Evolutionary conservation across 257 asterid genomes (phyloP).

Genomic region (Nyctanthes arbortristis): DNA sequence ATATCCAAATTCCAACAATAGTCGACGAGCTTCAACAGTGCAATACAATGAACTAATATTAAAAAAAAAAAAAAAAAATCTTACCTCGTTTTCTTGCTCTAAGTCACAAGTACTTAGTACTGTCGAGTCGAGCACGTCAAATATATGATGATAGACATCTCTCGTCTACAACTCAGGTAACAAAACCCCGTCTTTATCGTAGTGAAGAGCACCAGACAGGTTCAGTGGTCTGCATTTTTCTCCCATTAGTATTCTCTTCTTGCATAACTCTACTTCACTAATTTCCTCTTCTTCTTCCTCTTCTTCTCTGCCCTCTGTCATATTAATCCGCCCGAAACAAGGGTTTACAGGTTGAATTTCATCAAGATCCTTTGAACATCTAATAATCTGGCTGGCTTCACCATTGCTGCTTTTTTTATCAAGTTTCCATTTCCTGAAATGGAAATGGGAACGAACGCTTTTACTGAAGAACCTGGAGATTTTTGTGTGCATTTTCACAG

Average conservation of each 20-base stretch:
- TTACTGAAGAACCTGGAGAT: conserved; percentile 29
- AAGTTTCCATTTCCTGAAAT: conserved; percentile 31
- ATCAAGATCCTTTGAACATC: neutral
- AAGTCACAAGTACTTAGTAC: neutral
- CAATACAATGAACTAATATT: too few species aligned
- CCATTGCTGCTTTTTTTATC: neutral
- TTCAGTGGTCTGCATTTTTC: neutral
- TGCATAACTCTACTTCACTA: neutral
- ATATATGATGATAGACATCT: conserved; percentile 18
- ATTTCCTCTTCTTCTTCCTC: neutral
- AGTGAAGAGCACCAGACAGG: conserved; percentile 54
- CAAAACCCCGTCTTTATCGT: conserved; percentile 53
- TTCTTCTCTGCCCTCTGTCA: too few species aligned
- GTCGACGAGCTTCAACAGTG: too few species aligned
- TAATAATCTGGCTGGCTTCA: neutral
- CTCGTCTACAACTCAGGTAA: too few species aligned
- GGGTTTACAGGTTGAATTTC: conserved; percentile 6
- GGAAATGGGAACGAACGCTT: conserved; percentile 17
- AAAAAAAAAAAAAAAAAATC: too few species aligned
- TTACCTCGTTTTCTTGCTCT: too few species aligned
- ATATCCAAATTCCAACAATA: too few species aligned
- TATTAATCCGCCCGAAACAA: neutral
- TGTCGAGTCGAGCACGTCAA: neutral
- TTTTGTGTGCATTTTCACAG: neutral
- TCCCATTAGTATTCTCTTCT: conserved; percentile 16